These are phyloP conservation scores for Arxiozyma slooffiae DNA, from an alignment of 1,139 yeast genomes.

Conservation along the genomic window DNA sequence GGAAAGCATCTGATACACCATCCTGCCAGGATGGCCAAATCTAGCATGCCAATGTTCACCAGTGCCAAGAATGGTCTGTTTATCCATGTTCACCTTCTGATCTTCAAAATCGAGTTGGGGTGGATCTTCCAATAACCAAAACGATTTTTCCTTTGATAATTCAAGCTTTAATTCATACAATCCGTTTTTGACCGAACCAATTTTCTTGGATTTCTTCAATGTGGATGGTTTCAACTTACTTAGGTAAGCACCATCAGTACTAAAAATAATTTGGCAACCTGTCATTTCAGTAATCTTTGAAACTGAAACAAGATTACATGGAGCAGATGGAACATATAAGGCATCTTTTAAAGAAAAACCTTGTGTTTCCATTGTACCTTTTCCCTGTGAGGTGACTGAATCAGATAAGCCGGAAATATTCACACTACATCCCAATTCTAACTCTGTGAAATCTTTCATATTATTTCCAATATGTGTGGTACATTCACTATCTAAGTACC, in stretches of 20 bases:
- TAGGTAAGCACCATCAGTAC: background rate
- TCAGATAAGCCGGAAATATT: background rate
- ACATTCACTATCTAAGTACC: background rate
- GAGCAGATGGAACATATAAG: background rate
- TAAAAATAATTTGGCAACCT: background rate
- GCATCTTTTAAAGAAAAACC: background rate
- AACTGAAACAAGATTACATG: background rate
- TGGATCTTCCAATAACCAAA: too few species aligned
- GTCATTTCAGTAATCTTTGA: background rate
- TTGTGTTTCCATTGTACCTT: background rate
- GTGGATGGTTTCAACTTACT: too few species aligned
- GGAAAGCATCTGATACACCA: background rate
- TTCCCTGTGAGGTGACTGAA: background rate
- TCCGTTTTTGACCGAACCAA: background rate
- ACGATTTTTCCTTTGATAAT: too few species aligned
- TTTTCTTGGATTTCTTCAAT: background rate
- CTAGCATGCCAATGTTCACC: background rate
- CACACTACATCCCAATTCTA: too few species aligned
- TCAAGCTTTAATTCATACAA: background rate
- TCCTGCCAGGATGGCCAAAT: constrained; percentile 1
- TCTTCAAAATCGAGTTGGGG: too few species aligned
- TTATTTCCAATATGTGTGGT: background rate
- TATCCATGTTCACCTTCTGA: too few species aligned
- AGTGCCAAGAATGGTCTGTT: too few species aligned
- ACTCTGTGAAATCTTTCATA: too few species aligned